Conservation (phyloP, 2,329 filamentous ascomycete species). For the Botrytis pseudocinerea region DNA sequence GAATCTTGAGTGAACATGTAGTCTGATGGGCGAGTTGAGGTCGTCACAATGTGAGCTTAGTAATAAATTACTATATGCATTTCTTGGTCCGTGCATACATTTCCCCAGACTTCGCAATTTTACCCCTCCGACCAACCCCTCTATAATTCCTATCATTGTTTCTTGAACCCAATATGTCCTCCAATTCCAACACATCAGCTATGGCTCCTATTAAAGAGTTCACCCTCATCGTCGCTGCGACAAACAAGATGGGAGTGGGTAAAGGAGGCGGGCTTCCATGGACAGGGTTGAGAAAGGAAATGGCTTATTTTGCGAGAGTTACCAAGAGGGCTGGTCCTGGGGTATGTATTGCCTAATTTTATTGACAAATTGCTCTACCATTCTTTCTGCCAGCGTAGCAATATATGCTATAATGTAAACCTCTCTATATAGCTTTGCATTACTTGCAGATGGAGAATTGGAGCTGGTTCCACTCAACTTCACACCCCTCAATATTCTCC, state of each 20-base stretch:
- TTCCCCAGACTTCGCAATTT: slow-evolving; percentile 19
- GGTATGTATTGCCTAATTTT: slow-evolving; percentile 29
- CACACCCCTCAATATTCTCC: background rate
- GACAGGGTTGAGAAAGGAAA: slow-evolving; percentile 85
- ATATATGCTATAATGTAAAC: background rate
- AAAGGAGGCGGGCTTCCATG: slow-evolving; percentile 77
- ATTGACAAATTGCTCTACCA: no score
- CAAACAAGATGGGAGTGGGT: slow-evolving; percentile 87
- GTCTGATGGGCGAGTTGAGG: background rate
- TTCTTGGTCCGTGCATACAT: background rate
- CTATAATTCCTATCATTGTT: background rate
- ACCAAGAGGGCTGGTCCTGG: slow-evolving; percentile 61
- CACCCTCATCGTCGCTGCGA: slow-evolving; percentile 92
- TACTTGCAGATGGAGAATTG: no score
- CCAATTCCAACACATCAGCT: background rate
- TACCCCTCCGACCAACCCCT: slow-evolving; percentile 18
- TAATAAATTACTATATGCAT: background rate
- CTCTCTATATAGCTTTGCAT: background rate
- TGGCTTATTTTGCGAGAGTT: slow-evolving; percentile 91
- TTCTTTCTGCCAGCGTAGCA: background rate
- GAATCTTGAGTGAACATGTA: no score
- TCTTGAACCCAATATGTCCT: slow-evolving; percentile 6
- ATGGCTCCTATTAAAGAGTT: slow-evolving; percentile 51
- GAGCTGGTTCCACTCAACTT: background rate
- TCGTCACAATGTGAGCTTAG: background rate